Base-by-base conservation (phyloP, 495 filamentous ascomycete genomes). In the Penicillium pulvis region DNA sequence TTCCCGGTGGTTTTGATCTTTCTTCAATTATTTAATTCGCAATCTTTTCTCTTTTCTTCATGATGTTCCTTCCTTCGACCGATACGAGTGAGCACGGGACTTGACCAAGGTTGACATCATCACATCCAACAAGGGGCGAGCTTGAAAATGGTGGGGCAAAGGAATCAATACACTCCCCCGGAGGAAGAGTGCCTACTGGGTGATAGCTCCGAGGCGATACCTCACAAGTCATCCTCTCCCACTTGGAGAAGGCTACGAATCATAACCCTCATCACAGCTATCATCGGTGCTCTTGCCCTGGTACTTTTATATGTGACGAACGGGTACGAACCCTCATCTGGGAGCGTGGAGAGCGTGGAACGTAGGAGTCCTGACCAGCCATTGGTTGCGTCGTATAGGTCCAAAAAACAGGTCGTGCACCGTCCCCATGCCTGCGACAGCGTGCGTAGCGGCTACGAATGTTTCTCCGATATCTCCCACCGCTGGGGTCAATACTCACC, bases 401-500 rank as follows among this genome's bases (percentile, higher is more conserved):
- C 56, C 23, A 26, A 9, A 42, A 48, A 43, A 16, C 9, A 31
- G n/a, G 52, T 43, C 16, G 24, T 46, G 14, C 54, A 19, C 20
- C 51, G 28, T 46, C 36, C 51, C 5, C 31, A 23, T 6, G 35
- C 64, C 14, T 92, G 89, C 70, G 86, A 88, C 65, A 82, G 77
- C 3, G 72, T 85, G 14, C 60, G 82, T 14, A 63, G 71, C 50
- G 91, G 90, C 28, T 92, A 86, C 68, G 83, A 85, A 59, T 90
- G 86, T 69, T 72, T 77, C 35, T 57, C 78, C 10, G 53, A 78
- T 16, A 76, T 87, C 44, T 83, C 90, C 4, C 90, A 89, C 58
- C 81, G 72, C 56, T 95, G 91, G 92, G 92, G 91, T 53, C 90
- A 92, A 65, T 94, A 96, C 71, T 90, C 90, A 20, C 90, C 92